Evolutionary conservation across 768 basidiomycete species (phyloP).

Genomic region (Sporobolomyces roseus): DNA sequence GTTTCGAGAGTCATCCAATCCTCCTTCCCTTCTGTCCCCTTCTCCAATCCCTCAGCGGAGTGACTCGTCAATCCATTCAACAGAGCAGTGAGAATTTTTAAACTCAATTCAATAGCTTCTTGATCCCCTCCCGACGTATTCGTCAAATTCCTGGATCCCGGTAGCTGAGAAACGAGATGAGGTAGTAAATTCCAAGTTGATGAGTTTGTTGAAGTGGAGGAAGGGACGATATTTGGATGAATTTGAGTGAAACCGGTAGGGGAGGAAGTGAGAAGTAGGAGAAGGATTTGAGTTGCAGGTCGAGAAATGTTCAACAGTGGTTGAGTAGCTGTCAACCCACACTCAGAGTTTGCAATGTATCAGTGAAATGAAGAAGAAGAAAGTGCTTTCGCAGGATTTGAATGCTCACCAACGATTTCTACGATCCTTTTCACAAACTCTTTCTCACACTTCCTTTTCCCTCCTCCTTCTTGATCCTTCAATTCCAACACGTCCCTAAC

Average conservation of each 20-base stretch:
- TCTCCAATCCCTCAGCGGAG: too few species aligned
- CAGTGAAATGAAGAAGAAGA: neutral
- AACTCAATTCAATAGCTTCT: slow-evolving; percentile 6
- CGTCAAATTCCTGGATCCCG: neutral
- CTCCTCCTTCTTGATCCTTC: slow-evolving; percentile 51
- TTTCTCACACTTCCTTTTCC: neutral
- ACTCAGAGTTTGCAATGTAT: neutral
- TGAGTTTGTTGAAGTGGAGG: neutral
- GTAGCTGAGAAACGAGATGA: neutral
- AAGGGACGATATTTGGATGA: neutral
- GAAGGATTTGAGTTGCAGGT: slow-evolving; percentile 79
- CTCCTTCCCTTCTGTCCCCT: neutral
- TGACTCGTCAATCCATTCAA: neutral
- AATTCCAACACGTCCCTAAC: slow-evolving; percentile 72
- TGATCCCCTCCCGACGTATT: neutral
- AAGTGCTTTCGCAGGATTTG: too few species aligned
- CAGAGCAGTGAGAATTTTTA: neutral
- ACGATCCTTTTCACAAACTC: slow-evolving; percentile 57
- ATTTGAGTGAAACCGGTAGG: slow-evolving; percentile 6
- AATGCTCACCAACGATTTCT: slow-evolving; percentile 32
- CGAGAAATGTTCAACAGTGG: slow-evolving; percentile 82
- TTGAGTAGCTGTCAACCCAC: slow-evolving; percentile 60
- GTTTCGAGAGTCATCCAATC: neutral
- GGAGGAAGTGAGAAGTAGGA: slow-evolving; percentile 2
- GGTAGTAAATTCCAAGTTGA: neutral